phyloP scores from a whole-genome alignment of 2,329 filamentous ascomycete genomes.

The Penicillium sp. region DNA sequence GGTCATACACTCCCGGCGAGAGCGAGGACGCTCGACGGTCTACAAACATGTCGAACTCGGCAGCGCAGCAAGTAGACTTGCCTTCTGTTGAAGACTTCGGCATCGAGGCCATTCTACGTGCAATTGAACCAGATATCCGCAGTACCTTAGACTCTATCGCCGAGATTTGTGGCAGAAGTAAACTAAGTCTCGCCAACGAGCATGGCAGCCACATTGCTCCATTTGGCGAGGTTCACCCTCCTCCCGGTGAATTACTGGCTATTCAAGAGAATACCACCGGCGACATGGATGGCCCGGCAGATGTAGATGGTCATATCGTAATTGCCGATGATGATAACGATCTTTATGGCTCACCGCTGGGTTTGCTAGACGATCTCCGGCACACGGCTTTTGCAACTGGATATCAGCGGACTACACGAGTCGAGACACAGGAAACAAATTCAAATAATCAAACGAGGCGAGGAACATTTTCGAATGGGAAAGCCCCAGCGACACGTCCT shows the following conservation, averaged over 20 bases:
- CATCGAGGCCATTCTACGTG: conserved; percentile 53
- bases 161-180: conserved; percentile 60
- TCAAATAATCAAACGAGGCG: background rate
- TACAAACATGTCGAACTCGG: conserved; percentile 23
- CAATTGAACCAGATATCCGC: conserved; percentile 57
- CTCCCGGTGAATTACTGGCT: conserved; percentile 32
- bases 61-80: conserved; percentile 26
- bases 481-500: background rate
- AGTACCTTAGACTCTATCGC: conserved; percentile 59
- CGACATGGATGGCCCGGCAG: conserved; percentile 32
- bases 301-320: conserved; percentile 34
- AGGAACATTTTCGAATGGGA: background rate
- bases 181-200: conserved; percentile 59
- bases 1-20: conserved; percentile 34
- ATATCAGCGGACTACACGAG: conserved; percentile 17
- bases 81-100: conserved; percentile 53
- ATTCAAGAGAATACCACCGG: conserved; percentile 42
- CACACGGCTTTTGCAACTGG: conserved; percentile 21
- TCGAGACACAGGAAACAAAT: background rate
- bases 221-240: conserved; percentile 52
- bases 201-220: conserved; percentile 61
- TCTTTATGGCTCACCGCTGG: conserved; percentile 32
- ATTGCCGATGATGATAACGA: conserved; percentile 27
- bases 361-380: conserved; percentile 33
- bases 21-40: conserved; percentile 25